Evolutionary conservation across 768 basidiomycete species (phyloP).

Genomic region (Rubroboletus satanas): DNA sequence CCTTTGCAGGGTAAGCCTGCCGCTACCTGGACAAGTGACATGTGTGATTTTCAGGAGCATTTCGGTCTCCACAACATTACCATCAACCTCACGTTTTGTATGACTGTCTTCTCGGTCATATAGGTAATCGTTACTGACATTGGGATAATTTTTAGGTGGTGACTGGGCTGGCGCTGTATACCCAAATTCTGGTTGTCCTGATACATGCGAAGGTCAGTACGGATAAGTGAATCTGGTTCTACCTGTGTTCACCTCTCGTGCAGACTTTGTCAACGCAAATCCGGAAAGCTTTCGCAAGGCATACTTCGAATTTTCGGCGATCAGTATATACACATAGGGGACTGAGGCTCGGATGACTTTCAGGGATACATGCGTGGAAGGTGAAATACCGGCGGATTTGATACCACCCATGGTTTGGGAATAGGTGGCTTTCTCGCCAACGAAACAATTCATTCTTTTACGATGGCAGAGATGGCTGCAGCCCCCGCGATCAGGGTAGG

Average conservation of each 20-base stretch:
- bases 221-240: background rate
- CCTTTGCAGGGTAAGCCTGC: constrained; percentile 28
- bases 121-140: background rate
- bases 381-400: constrained; percentile 4
- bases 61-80: constrained; percentile 35
- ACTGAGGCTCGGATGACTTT: background rate
- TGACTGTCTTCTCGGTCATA: constrained; percentile 18
- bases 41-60: constrained; percentile 36
- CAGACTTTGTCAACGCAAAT: constrained; percentile 43
- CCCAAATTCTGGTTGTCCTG: constrained; percentile 47
- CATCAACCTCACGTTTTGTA: constrained; percentile 59
- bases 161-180: constrained; percentile 55
- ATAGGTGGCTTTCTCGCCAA: background rate
- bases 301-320: constrained; percentile 65
- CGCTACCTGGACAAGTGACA: constrained; percentile 33
- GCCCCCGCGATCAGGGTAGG: background rate
- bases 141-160: constrained; percentile 41
- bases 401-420: constrained; percentile 4
- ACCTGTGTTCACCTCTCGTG: background rate
- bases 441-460: background rate
- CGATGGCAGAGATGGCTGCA: background rate
- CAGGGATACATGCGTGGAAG: background rate
- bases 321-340: constrained; percentile 47
- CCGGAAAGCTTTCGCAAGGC: constrained; percentile 64
- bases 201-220: constrained; percentile 48